Conservation (phyloP, 345 rosid genomes). For the Salix udensis region DNA sequence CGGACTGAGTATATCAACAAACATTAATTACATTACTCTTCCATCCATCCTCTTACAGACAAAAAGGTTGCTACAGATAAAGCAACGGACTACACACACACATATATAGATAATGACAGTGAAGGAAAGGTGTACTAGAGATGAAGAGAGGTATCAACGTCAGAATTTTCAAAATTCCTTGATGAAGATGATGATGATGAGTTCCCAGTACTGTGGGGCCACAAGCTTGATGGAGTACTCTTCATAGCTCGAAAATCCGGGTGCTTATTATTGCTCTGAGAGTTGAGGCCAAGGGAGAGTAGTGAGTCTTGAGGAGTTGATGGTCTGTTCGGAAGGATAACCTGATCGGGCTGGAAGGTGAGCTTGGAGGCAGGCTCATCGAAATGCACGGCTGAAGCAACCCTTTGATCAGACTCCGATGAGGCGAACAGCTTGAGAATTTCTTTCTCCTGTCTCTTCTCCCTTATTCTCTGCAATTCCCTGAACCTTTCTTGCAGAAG, state of each 20-base stretch:
- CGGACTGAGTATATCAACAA: neutral
- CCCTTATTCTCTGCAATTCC: slow-evolving; percentile 52
- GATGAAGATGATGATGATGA: slow-evolving; percentile 16
- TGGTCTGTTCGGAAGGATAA: slow-evolving; percentile 17
- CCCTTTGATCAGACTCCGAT: slow-evolving; percentile 15
- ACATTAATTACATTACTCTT: slow-evolving; percentile 7
- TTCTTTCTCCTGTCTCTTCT: slow-evolving; percentile 55
- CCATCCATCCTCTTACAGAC: slow-evolving; percentile 13
- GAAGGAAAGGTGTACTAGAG: slow-evolving; percentile 34
- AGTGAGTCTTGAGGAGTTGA: slow-evolving; percentile 34
- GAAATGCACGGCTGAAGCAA: slow-evolving; percentile 3
- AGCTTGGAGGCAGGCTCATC: slow-evolving; percentile 1
- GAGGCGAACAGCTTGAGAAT: slow-evolving; percentile 37
- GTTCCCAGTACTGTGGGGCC: slow-evolving; percentile 28
- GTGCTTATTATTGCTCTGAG: slow-evolving; percentile 14
- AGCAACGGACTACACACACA: neutral
- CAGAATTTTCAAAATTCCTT: slow-evolving; percentile 37
- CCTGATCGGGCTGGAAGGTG: slow-evolving; percentile 22
- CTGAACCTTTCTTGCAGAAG: slow-evolving; percentile 67
- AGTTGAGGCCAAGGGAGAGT: slow-evolving; percentile 43
- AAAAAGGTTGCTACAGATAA: neutral
- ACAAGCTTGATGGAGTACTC: slow-evolving; percentile 22
- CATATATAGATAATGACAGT: slow-evolving; percentile 2
- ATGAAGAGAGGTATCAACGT: slow-evolving; percentile 78
- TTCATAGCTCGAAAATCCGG: slow-evolving; percentile 13